Evolutionary conservation across 306 rosid species (phyloP).

Genomic region (Malus domestica): DNA sequence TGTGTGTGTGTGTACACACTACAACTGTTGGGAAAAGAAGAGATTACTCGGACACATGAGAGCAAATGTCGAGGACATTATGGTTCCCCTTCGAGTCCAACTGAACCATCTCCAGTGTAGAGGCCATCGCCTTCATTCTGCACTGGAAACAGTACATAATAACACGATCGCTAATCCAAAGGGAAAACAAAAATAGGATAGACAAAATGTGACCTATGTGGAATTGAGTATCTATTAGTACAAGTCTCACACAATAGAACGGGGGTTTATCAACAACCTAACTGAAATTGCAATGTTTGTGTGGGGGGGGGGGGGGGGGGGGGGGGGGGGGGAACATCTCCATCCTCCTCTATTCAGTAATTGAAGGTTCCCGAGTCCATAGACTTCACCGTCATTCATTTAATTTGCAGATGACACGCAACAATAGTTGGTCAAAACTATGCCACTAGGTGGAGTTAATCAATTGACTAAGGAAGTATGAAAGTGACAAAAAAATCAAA

Average conservation of each 20-base stretch:
- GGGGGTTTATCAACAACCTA: not conserved
- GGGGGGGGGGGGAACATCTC: too few relatives aligned
- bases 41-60: not conserved
- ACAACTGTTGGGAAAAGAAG: not conserved
- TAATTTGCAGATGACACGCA: too few relatives aligned
- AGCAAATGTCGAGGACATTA: not conserved
- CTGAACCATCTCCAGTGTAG: slow-evolving; percentile 66
- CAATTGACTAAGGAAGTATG: too few relatives aligned
- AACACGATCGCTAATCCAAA: not conserved
- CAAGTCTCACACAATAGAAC: not conserved
- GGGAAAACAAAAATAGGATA: not conserved
- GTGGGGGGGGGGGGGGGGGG: too few relatives aligned
- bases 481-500: too few relatives aligned
- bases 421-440: too few relatives aligned
- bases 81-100: slow-evolving; percentile 50
- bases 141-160: slow-evolving; percentile 1
- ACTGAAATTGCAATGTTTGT: not conserved
- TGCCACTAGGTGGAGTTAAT: too few relatives aligned
- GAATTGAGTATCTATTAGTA: not conserved
- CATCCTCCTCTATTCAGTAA: not conserved
- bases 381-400: not conserved
- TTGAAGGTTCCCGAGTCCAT: not conserved
- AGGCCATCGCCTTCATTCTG: slow-evolving; percentile 36
- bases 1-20: too few relatives aligned
- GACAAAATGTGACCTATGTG: not conserved